Conservation (phyloP, 306 rosid genomes). For the Malus asiatica region DNA sequence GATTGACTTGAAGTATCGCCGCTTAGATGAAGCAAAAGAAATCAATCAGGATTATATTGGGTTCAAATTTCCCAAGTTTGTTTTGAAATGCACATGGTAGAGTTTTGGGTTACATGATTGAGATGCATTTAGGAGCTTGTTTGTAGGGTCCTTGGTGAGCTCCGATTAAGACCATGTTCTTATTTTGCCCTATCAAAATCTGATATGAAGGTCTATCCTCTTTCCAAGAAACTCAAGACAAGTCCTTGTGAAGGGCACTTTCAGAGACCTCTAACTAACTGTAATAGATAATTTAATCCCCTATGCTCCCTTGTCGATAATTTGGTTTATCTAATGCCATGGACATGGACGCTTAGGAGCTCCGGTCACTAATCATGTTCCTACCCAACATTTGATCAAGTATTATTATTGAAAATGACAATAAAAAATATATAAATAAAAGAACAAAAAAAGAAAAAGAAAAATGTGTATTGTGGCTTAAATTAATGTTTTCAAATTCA, state of each 20-base stretch:
- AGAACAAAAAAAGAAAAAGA: background rate
- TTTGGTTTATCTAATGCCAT: background rate
- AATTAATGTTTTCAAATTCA: background rate
- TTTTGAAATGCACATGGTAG: conserved; percentile 15
- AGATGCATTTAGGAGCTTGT: background rate
- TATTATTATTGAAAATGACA: background rate
- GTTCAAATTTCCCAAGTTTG: background rate
- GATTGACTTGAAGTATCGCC: background rate
- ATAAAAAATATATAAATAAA: background rate
- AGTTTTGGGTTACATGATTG: background rate
- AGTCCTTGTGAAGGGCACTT: conserved; percentile 25
- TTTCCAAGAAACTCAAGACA: conserved; percentile 8
- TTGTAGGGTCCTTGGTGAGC: conserved; percentile 7
- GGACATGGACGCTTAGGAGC: background rate
- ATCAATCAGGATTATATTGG: background rate
- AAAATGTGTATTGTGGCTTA: background rate
- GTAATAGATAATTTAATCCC: background rate
- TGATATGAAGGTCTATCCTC: background rate
- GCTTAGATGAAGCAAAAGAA: background rate
- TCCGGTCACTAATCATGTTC: background rate
- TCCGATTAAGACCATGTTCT: background rate
- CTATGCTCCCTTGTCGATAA: background rate
- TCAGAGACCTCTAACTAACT: conserved; percentile 17
- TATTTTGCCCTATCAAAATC: background rate
- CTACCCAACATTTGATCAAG: background rate